Evolutionary conservation across 176 grass and related monocot species (phyloP).

Genomic region (Neostapfia colusana): DNA sequence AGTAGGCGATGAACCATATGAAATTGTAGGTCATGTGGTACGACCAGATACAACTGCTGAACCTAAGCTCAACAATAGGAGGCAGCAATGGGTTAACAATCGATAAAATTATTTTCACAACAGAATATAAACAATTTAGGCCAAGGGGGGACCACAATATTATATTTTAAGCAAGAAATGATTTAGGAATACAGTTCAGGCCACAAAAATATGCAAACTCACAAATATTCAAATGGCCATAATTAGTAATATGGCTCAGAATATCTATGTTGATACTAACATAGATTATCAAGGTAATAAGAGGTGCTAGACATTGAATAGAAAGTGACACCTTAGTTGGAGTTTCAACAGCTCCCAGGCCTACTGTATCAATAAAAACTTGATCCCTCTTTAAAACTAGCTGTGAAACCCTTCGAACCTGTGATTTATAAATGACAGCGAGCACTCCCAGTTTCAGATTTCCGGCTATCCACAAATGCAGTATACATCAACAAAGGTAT

Average conservation of each 20-base stretch:
- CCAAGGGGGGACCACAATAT: neutral
- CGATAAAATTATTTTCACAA: neutral
- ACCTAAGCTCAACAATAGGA: constrained; percentile 54
- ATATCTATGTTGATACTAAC: constrained; percentile 1
- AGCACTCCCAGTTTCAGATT: constrained; percentile 21
- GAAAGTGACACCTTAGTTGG: constrained; percentile 65
- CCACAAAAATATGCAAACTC: neutral
- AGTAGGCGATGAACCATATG: constrained; percentile 74
- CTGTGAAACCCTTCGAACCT: constrained; percentile 91
- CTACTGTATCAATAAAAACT: constrained; percentile 86
- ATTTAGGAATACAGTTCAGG: neutral
- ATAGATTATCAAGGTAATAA: constrained; percentile 18
- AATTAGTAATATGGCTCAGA: neutral
- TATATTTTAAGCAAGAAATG: neutral
- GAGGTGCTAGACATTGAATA: neutral
- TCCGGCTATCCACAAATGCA: constrained; percentile 11
- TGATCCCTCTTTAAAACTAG: constrained; percentile 90
- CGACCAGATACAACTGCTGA: constrained; percentile 59
- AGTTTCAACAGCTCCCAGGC: constrained; percentile 74
- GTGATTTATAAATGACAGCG: constrained; percentile 32
- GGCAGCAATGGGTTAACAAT: constrained; percentile 9
- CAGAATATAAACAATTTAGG: neutral
- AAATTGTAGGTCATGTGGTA: constrained; percentile 86
- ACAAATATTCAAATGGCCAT: constrained; percentile 16
- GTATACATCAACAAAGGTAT: neutral